Percentiles rank a stretch among this genome's conserved stretches.
Conservation (phyloP, 1,284 basidiomycete species). For the Microbotryum saponariae region DNA sequence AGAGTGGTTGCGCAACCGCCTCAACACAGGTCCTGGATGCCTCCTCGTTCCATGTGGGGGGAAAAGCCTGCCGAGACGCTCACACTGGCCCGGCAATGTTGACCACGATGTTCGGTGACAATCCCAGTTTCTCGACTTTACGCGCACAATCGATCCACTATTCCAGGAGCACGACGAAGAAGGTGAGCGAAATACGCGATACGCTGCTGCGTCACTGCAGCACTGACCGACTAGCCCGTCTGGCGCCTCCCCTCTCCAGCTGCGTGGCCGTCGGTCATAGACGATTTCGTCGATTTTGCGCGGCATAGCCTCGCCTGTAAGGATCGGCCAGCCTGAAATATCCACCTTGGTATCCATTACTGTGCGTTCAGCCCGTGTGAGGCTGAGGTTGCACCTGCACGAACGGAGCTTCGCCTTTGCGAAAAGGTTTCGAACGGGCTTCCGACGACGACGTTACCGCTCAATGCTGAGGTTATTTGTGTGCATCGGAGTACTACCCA, state of each 20-base stretch:
- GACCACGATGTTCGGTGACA: too few relatives aligned
- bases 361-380: too few relatives aligned
- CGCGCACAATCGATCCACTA: conserved; percentile 67
- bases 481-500: too few relatives aligned
- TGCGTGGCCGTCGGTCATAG: conserved; percentile 81
- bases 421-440: too few relatives aligned
- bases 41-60: background rate
- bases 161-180: conserved; percentile 79
- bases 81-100: too few relatives aligned
- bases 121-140: conserved; percentile 66
- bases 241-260: conserved; percentile 44
- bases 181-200: conserved; percentile 50
- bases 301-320: background rate
- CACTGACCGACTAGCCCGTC: background rate
- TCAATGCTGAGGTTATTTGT: too few relatives aligned
- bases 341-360: too few relatives aligned
- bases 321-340: too few relatives aligned
- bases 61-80: too few relatives aligned
- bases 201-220: background rate
- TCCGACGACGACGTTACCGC: too few relatives aligned
- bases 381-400: too few relatives aligned
- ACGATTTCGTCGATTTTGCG: conserved; percentile 73
- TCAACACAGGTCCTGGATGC: conserved; percentile 8
- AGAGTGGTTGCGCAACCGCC: conserved; percentile 10
- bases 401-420: too few relatives aligned